Conservation (phyloP, 371 early-diverging fungal species). For the Rhizomucor pusillus region DNA sequence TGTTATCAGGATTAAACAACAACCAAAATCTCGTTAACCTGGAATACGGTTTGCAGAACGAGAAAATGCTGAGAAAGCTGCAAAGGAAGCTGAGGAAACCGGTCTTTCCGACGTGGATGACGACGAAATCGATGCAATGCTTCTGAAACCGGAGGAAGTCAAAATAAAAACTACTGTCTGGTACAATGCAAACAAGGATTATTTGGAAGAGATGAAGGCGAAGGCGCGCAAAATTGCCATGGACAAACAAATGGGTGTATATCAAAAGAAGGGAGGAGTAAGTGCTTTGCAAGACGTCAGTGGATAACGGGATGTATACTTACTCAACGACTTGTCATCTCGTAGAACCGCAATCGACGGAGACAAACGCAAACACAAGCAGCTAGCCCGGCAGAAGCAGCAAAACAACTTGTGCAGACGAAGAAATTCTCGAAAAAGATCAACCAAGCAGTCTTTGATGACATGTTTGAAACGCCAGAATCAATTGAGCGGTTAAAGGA, state of each 20-base stretch:
- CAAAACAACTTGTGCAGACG: slow-evolving; percentile 65
- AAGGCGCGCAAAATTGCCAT: slow-evolving; percentile 38
- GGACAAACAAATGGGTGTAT: slow-evolving; percentile 52
- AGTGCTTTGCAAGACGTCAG: slow-evolving; percentile 13
- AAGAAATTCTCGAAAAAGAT: slow-evolving; percentile 87
- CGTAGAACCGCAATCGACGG: slow-evolving; percentile 33
- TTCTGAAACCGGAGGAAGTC: slow-evolving; percentile 76
- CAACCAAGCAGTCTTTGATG: slow-evolving; percentile 80
- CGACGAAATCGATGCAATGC: slow-evolving; percentile 70
- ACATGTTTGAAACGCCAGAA: slow-evolving; percentile 65
- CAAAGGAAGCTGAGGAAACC: slow-evolving; percentile 15
- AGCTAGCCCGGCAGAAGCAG: slow-evolving; percentile 70
- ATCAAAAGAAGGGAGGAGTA: slow-evolving; percentile 36
- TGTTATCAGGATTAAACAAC: not conserved
- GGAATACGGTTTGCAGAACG: slow-evolving; percentile 22
- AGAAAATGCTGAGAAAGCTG: slow-evolving; percentile 11
- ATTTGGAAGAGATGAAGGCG: slow-evolving; percentile 72
- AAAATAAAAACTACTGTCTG: slow-evolving; percentile 78
- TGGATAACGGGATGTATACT: not conserved
- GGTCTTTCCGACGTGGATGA: slow-evolving; percentile 71
- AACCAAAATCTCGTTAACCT: slow-evolving; percentile 2
- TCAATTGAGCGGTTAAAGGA: slow-evolving; percentile 43
- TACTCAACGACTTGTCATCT: slow-evolving; percentile 3
- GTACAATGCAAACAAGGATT: slow-evolving; percentile 86
- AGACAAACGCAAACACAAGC: slow-evolving; percentile 35